Base-by-base conservation (phyloP, 2,329 filamentous ascomycete species). In the Phaeosphaeria sp. region DNA sequence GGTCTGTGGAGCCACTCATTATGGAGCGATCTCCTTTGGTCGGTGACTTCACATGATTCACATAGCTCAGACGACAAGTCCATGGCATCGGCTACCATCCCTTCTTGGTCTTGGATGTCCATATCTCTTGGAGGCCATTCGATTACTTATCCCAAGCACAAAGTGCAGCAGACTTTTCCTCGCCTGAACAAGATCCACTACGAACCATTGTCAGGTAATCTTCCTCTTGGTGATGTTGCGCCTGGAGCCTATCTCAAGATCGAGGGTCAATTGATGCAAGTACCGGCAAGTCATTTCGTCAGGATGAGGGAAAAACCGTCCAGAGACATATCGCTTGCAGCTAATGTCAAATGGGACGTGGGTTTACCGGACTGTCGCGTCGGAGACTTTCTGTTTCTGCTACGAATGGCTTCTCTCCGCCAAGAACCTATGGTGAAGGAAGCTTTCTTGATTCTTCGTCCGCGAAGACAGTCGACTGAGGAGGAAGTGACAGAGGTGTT, bases 31-130 rank as follows among this genome's bases (percentile, higher is more conserved):
- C 42, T 51, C 21, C n/a, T 51, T 6, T 51, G 49, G 49, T 24
- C 48, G 18, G 30, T 27, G 18, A 21, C 21, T 17, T 18, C 36
- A 40, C 18, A 18, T 18, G 15, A 15, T 22, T 30, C 18, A n/a
- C 11, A 39, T 18, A n/a, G 17, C 18, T 5, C 15, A 22, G 18
- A 3, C 3, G 30, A 13, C 11, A 7, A 36, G 11, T 13, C 30
- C 5, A 36, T 13, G 30, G 30, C 30, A 36, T 36, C 30, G 11
- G 15, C 30, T 17, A 22, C 24, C 11, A 24, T 39, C 21, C 46
- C 46, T 49, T 49, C 46, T 4, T 51, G 49, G 49, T 51, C 49
- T 3, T 51, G 49, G 49, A 51, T 51, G 49, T 51, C 49, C 6
- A 33, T 51, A 20, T 11, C 17, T 13, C 40, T 51, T n/a, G 49